Evolutionary conservation across 441 rosid genomes (phyloP).

Genomic region (Melastoma candidum): DNA sequence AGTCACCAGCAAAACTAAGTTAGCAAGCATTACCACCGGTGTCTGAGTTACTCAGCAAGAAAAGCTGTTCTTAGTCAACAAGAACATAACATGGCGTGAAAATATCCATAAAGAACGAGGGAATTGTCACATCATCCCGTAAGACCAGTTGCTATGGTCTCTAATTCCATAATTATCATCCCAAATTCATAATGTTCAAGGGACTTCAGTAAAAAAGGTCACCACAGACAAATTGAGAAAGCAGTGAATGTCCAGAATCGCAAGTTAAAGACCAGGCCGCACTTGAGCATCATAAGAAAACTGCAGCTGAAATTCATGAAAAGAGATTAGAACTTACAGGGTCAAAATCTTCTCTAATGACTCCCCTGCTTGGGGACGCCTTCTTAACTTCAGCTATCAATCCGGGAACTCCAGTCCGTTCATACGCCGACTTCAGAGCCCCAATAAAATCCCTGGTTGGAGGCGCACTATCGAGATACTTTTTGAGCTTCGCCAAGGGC

Average conservation of each 20-base stretch:
- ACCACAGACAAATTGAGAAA: too few relatives aligned
- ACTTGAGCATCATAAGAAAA: background rate
- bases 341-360: slow-evolving; percentile 79
- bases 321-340: slow-evolving; percentile 33
- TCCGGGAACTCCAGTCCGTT: slow-evolving; percentile 67
- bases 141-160: too few relatives aligned
- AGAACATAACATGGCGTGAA: too few relatives aligned
- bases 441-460: slow-evolving; percentile 70
- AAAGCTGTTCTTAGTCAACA: too few relatives aligned
- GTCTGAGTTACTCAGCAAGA: too few relatives aligned
- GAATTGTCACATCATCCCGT: too few relatives aligned
- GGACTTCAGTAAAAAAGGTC: too few relatives aligned
- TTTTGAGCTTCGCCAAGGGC: slow-evolving; percentile 40
- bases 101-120: too few relatives aligned
- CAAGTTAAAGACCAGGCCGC: too few relatives aligned
- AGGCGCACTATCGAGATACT: slow-evolving; percentile 49
- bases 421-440: slow-evolving; percentile 63
- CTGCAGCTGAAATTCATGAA: background rate
- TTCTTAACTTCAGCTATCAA: slow-evolving; percentile 98
- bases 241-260: too few relatives aligned
- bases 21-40: background rate
- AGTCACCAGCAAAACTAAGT: slow-evolving; percentile 3
- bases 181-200: too few relatives aligned
- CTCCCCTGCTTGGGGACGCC: slow-evolving; percentile 97
- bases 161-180: too few relatives aligned